phyloP scores from a whole-genome alignment of 2,329 filamentous ascomycete species.

The Fusarium nodosum region DNA sequence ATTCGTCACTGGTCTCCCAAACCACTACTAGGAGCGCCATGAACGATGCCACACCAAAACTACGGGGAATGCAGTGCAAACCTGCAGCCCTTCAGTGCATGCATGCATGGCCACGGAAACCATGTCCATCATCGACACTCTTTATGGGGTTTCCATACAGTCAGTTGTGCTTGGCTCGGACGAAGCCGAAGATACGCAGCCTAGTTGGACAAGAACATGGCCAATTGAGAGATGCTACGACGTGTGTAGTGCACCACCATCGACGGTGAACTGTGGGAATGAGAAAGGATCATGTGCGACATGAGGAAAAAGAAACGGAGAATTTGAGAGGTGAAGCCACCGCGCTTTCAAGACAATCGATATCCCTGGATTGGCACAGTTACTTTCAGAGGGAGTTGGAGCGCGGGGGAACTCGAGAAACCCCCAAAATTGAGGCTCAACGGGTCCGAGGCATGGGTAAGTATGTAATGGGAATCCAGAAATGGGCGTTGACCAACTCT shows the following conservation, averaged over 20 bases:
- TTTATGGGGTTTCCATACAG: conserved; percentile 4
- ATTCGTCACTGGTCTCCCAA: conserved; percentile 22
- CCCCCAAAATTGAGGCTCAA: conserved; percentile 43
- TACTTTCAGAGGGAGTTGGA: not conserved
- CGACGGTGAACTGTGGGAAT: conserved; percentile 4
- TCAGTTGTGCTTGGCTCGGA: conserved; percentile 22
- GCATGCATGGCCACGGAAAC: conserved; percentile 7
- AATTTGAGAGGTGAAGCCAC: not conserved
- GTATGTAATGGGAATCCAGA: conserved; percentile 2
- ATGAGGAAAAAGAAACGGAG: not conserved
- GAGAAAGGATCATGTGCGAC: not conserved
- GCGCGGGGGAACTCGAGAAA: conserved; percentile 23
- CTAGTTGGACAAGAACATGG: not conserved
- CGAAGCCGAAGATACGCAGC: conserved; percentile 25
- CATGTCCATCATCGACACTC: conserved; percentile 10
- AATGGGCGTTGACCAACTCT: not conserved
- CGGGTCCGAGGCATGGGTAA: not conserved
- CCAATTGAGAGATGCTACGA: conserved; percentile 28
- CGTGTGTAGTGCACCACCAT: conserved; percentile 9
- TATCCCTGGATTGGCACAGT: not conserved
- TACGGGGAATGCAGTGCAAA: conserved; percentile 37
- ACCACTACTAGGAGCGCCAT: conserved; percentile 9
- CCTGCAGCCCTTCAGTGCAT: conserved; percentile 19
- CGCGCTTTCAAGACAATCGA: not conserved
- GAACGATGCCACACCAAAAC: conserved; percentile 35